Base-by-base conservation (phyloP, 495 filamentous ascomycete genomes). In the Umbilicaria muhlenbergii region DNA sequence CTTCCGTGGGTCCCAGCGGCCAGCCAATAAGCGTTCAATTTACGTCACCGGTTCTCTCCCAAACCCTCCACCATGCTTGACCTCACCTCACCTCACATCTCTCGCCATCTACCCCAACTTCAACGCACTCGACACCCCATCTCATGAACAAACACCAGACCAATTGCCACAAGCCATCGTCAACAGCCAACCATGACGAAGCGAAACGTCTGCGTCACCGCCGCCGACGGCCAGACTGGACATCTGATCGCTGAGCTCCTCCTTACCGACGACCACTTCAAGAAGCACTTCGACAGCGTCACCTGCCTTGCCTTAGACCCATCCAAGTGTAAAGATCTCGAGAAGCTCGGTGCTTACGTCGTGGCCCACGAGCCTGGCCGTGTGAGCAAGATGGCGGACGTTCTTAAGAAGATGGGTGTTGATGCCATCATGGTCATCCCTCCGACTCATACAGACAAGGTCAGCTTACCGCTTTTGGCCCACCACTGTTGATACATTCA, bases 371-470 rank as follows among this genome's bases (percentile, higher is more conserved):
- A 54, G 32, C 64, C 61, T 5, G 68, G 70, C 34, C 60, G 60
- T 18, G 54, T 64, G 41, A 58, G 59, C 6, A 49, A 56, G 1
- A 55, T 74, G 41, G 59, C 54, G 0, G 38, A 51, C 3, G 52
- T 52, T 2, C 57, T 77, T 15, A 58, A 61, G 44, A 53, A 66
- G 16, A 58, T 54, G 8, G 60, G 61, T 12, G 64, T 65, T 39
- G 69, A 77, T 50, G 68, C 73, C 21, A 55, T 77, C 45, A 73
- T 68, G 51, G 51, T 76, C 3, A 58, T 77, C 19, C 73, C 73
- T 4, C 71, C 73, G 0, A 58, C 67, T 3, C 61, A 62, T 49
- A 39, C 54, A 43, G 57, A 69, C 44, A 74, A 73, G 54, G 44
- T 28, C 2, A 7, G 24, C 24, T 28, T 28, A 28, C 24, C 24